Evolutionary conservation across 371 early-diverging fungal species (phyloP), one percentile per base, ranked within the genome.

Genomic region (Haplosporangium sp.): DNA sequence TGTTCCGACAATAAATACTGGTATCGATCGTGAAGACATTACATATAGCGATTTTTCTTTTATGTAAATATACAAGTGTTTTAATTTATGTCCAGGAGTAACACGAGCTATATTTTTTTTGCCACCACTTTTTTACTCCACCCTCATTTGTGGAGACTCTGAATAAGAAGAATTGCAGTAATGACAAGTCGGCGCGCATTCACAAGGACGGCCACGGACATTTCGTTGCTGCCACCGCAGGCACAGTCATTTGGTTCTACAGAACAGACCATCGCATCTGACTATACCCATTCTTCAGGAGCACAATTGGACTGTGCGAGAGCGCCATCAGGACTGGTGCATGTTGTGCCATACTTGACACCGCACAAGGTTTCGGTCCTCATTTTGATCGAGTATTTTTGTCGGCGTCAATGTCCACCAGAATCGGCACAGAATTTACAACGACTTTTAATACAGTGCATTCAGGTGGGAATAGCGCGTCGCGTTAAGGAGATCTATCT

Each of bases 281-380:
- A 20, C 23, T 37, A n/a, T 36, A 42, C 38, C 3, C 45, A 14
- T 7, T 5, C 29, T 18, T 45, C 40, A 6, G n/a, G 16, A 37
- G 16, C 23, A 20, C 37, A 46, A 14, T 13, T 20, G 63, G 56
- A 53, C 48, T 1, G 0, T 53, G 46, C 6, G 10, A 48, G 50
- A 18, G 21, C 53, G 21, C 23, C 18, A 14, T 36, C 42, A 29
- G 59, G 54, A 14, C 56, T 62, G 6, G 57, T 69, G 1, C 70
- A 69, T 47, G 75, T 71, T 2, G 67, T 77, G 18, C 54, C 72
- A 0, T 77, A 77, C 46, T 48, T 77, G 38, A 71, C 77, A 4
- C 77, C 77, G 13, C 67, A 77, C 58, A 77, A 77, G 45, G 56
- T 77, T 16, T 62, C 77, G 3, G 48, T 77, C 20, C 68, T 77